Percentiles rank a stretch among this genome's conserved stretches.
Conservation (phyloP, 805 yeast genomes). For the Lachancea cidri region DNA sequence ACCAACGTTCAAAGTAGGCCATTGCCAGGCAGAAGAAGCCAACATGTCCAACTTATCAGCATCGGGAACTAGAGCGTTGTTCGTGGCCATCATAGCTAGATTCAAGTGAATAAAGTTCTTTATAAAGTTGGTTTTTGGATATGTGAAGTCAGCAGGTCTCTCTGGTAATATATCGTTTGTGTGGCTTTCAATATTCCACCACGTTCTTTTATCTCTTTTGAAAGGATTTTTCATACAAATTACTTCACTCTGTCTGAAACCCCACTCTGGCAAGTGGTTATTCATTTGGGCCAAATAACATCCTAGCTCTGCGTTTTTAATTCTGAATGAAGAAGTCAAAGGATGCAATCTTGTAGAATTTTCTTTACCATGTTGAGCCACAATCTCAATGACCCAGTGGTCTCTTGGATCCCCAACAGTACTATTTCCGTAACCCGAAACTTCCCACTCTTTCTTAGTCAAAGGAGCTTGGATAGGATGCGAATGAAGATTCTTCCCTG, state of each 20-base stretch:
- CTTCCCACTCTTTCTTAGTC: conserved; percentile 65
- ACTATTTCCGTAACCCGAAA: conserved; percentile 77
- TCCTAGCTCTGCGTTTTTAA: conserved; percentile 56
- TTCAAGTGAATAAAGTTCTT: conserved; percentile 72
- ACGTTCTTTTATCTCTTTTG: conserved; percentile 74
- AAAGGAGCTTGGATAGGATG: conserved; percentile 77
- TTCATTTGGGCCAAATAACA: conserved; percentile 80
- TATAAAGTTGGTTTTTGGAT: conserved; percentile 73
- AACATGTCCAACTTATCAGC: conserved; percentile 66
- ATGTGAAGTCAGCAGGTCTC: conserved; percentile 29
- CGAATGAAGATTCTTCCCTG: conserved; percentile 76
- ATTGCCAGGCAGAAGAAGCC: conserved; percentile 79
- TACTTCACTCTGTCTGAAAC: conserved; percentile 78
- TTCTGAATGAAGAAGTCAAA: conserved; percentile 67
- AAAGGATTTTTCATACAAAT: conserved; percentile 59
- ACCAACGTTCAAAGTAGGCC: conserved; percentile 77
- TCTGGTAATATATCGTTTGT: conserved; percentile 60
- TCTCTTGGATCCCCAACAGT: conserved; percentile 74
- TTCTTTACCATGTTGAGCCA: conserved; percentile 55
- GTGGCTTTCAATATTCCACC: conserved; percentile 84
- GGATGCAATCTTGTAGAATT: conserved; percentile 56
- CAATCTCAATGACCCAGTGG: conserved; percentile 86
- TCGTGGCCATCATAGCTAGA: conserved; percentile 91
- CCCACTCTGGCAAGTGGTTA: conserved; percentile 70
- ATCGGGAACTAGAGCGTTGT: conserved; percentile 77